A percentile compares a stretch with the other conserved stretches of the same genome.
Conservation (phyloP, 1,284 basidiomycete species). For the Wallemia mellicola region DNA sequence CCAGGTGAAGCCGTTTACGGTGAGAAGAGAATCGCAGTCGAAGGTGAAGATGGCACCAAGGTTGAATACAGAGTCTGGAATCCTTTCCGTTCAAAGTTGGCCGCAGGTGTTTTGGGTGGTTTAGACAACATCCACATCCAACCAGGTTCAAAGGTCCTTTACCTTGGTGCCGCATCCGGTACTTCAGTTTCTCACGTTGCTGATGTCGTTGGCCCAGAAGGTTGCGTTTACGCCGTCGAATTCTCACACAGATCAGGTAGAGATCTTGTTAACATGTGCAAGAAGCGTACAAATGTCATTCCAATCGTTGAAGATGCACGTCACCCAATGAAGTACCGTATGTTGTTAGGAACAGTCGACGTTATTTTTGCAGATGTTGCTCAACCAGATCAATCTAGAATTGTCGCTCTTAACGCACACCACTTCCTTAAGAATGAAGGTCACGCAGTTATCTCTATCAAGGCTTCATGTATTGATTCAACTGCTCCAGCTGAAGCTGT, state of each 20-base stretch:
- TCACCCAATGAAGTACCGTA: slow-evolving; percentile 75
- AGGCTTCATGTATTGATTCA: slow-evolving; percentile 96
- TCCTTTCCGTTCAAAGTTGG: slow-evolving; percentile 89
- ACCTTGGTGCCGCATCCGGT: slow-evolving; percentile 77
- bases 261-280: slow-evolving; percentile 97
- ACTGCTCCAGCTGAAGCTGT: slow-evolving; percentile 67
- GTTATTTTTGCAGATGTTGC: slow-evolving; percentile 96
- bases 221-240: slow-evolving; percentile 91
- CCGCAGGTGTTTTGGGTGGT: slow-evolving; percentile 85
- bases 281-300: slow-evolving; percentile 97
- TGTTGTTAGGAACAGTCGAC: slow-evolving; percentile 74
- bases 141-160: slow-evolving; percentile 86
- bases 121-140: slow-evolving; percentile 78
- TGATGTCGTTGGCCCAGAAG: slow-evolving; percentile 90
- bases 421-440: slow-evolving; percentile 89
- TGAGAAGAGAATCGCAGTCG: slow-evolving; percentile 35
- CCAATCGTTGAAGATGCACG: slow-evolving; percentile 25
- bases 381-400: slow-evolving; percentile 92
- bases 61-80: slow-evolving; percentile 98
- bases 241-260: slow-evolving; percentile 89
- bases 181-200: slow-evolving; percentile 97
- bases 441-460: slow-evolving; percentile 87
- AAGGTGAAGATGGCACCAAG: slow-evolving; percentile 35
- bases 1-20: slow-evolving; percentile 96
- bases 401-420: slow-evolving; percentile 73